Base-by-base conservation (phyloP, 1,139 yeast genomes). In the Yamadazyma pseudoaaseri region DNA sequence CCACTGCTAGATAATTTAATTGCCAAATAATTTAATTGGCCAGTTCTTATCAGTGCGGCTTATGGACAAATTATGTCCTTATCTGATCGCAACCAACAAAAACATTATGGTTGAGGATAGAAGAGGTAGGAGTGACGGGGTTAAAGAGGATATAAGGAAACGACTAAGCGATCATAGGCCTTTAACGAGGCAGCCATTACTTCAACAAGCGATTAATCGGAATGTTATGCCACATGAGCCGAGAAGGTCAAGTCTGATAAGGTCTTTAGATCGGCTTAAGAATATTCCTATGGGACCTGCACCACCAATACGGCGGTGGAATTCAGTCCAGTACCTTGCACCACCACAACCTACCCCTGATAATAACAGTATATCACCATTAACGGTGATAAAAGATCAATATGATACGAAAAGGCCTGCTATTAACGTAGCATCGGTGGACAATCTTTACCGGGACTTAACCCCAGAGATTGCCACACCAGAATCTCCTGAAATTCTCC, bases 301-400 rank as follows among this genome's bases (percentile, higher is more conserved):
- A 27, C 31, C 27, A 12, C 22, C 26, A 2, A 35, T 35, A 5
- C 53, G 48, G 33, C 37, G 58, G 25, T 59, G 64, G 64, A 55
- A 50, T 31, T 50, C 58, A 2, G 42, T 47, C 13, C 48, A 47
- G 27, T 44, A 45, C 21, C 33, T 43, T 20, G 27, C 43, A 7
- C 12, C 26, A 21, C 14, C 12, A 23, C 31, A 7, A 12, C 24
- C 25, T 23, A 27, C 7, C 5, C 7, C 25, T 14, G 12, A 7
- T n/a, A 12, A 18, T 14, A 34, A 27, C 16, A 53, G 58, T 31
- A 36, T 58, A 1, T 58, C 63, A 2, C 66, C 68, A 2, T 43
- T 61, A 25, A 58, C 62, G 0, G 60, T 58, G 3, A 43, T 60
- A 11, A 43, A 51, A 26, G 65, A 61, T 33, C 55, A 57, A 32